Evolutionary conservation across 2,329 filamentous ascomycete species (phyloP), one percentile per base, ranked within the genome.

Genomic region (Fusarium palustre): DNA sequence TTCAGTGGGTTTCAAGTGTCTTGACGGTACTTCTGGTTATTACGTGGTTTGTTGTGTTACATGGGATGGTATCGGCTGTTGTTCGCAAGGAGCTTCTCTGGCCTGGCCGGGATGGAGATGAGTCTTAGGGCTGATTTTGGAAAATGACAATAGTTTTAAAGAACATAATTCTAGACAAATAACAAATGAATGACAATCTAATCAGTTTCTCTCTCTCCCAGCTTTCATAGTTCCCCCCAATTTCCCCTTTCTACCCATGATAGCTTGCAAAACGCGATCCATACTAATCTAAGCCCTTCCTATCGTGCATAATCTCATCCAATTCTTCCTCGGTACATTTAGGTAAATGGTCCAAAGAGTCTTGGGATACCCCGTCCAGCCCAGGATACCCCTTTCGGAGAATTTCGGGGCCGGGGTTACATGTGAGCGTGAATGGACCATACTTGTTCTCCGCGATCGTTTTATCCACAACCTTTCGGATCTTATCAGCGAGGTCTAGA

Each of bases 61-160:
- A 60, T 45, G 66, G 64, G 5, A 70, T 66, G 46, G 43, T 71
- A 11, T 63, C 62, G 7, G 74, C 73, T 2, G 54, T 75, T 11
- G 24, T 66, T 20, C 66, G 54, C 16, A 70, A 55, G 45, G 74
- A 74, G 53, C 63, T 75, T 38, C 60, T 75, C 5, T 75, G 74
- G 73, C 72, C 74, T 11, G 73, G 70, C 11, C 62, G 72, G 7
- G 74, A 75, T 38, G 74, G 74, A 20, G 74, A 75, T 46, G 41
- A 55, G 30, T 52, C 43, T 20, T 55, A 45, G 20, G 6, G n/a
- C n/a, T 28, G 13, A 16, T 7, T 25, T 28, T 9, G 18, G 3
- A n/a, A 20, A 28, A 39, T 7, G 15, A 8, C 15, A 38, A 20
- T 16, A 50, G 7, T 18, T 38, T 18, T 15, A 7, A 10, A n/a